These are phyloP conservation scores for Backusella liffmaniae DNA, from an alignment of 192 early-diverging fungal genomes.

Conservation along the genomic window DNA sequence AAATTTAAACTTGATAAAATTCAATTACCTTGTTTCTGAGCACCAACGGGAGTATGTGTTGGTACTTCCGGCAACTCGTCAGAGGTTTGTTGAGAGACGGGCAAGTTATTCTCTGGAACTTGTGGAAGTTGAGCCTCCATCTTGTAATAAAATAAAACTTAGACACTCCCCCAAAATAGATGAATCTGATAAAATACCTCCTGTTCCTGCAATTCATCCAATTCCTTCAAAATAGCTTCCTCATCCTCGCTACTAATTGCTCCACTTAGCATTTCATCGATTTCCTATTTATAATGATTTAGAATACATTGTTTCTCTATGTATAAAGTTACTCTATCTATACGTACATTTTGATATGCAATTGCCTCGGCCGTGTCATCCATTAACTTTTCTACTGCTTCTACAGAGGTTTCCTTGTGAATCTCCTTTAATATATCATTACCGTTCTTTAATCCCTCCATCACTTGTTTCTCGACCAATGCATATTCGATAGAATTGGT, in stretches of 20 bases:
- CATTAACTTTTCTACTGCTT: slow-evolving; percentile 91
- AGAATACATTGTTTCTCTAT: too few relatives aligned
- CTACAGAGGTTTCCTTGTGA: slow-evolving; percentile 83
- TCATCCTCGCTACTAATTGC: slow-evolving; percentile 82
- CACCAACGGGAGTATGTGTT: background rate
- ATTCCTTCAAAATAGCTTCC: slow-evolving; percentile 78
- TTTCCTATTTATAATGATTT: slow-evolving; percentile 52
- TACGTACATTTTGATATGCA: slow-evolving; percentile 85
- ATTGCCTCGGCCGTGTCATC: slow-evolving; percentile 97
- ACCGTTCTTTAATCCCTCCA: slow-evolving; percentile 81
- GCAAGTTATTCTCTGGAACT: slow-evolving; percentile 18
- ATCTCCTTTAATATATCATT: slow-evolving; percentile 84
- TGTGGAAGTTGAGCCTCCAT: slow-evolving; percentile 19
- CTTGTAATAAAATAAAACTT: background rate
- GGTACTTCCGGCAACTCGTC: slow-evolving; percentile 6
- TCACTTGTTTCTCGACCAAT: slow-evolving; percentile 86
- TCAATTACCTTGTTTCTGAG: background rate
- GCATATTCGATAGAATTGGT: slow-evolving; percentile 88
- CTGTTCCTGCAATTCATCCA: slow-evolving; percentile 62
- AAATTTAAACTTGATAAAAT: background rate
- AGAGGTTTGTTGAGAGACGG: background rate
- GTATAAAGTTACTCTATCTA: background rate
- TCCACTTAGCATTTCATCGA: slow-evolving; percentile 75
- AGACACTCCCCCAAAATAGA: background rate
- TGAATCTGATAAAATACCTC: slow-evolving; percentile 25